A percentile compares a stretch with the other conserved stretches of the same genome.
Evolutionary conservation across 2,329 filamentous ascomycete genomes (phyloP).

Genomic region (Ceratocystis ficicola): DNA sequence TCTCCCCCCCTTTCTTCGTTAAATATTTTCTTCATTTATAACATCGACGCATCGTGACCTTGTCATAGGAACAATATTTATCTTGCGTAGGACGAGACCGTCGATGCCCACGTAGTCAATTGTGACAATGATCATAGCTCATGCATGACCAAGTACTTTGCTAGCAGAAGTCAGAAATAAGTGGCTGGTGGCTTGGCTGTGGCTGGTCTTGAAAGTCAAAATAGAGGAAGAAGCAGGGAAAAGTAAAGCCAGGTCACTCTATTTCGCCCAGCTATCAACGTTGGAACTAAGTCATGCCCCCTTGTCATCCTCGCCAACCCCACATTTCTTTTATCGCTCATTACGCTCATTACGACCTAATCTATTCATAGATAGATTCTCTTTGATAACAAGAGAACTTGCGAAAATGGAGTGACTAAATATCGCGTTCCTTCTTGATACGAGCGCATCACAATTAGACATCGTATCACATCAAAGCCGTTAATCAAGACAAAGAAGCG

Average conservation of each 20-base stretch:
- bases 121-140: no score
- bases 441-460: neutral
- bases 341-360: conserved; percentile 1
- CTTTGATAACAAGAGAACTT: neutral
- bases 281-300: neutral
- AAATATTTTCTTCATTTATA: neutral
- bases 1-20: neutral
- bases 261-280: no score
- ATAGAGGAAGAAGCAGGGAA: no score
- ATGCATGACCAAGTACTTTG: no score
- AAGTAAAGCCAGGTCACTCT: no score
- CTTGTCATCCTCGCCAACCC: conserved; percentile 1
- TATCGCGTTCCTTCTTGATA: neutral
- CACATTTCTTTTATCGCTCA: conserved; percentile 13
- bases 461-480: neutral
- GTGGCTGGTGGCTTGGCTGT: no score
- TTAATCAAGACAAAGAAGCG: neutral
- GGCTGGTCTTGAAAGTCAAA: no score
- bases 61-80: no score
- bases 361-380: neutral
- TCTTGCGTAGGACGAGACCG: no score
- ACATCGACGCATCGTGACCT: no score
- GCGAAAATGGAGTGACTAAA: neutral
- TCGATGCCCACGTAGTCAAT: no score
- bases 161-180: no score